Conservation (phyloP, 2,329 filamentous ascomycete species). For the Penicillium expansum region DNA sequence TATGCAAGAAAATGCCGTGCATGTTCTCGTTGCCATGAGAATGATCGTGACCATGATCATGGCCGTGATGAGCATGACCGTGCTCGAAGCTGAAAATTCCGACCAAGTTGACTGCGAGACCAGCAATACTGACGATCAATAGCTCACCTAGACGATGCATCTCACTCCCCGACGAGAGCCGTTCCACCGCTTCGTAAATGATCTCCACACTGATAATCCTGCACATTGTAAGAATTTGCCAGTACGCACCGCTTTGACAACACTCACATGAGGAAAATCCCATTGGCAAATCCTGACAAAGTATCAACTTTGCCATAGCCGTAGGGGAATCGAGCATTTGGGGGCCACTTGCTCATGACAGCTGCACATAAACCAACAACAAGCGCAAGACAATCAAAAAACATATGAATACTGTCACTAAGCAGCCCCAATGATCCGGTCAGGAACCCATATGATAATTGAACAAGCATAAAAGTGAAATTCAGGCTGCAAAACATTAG, state of each 20-base stretch:
- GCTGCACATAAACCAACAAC: constrained; percentile 86
- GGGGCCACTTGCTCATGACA: constrained; percentile 95
- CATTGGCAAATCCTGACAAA: constrained; percentile 92
- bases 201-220: constrained; percentile 94
- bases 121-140: constrained; percentile 81
- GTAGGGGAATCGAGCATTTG: constrained; percentile 84
- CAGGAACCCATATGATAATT: constrained; percentile 88
- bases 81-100: constrained; percentile 83
- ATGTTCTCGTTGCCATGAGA: constrained; percentile 90
- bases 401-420: constrained; percentile 98
- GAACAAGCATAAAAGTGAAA: constrained; percentile 89
- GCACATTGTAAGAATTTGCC: constrained; percentile 16
- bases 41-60: constrained; percentile 48
- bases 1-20: constrained; percentile 94
- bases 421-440: constrained; percentile 93
- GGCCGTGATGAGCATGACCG: constrained; percentile 56
- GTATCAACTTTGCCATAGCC: constrained; percentile 97
- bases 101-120: constrained; percentile 84
- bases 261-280: constrained; percentile 81
- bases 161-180: constrained; percentile 77
- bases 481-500: constrained; percentile 65
- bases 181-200: constrained; percentile 87
- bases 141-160: constrained; percentile 83
- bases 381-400: constrained; percentile 94
- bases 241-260: too few relatives aligned